Conservation (phyloP, 495 filamentous ascomycete species). For the Paragyromitra xinjiangensis region DNA sequence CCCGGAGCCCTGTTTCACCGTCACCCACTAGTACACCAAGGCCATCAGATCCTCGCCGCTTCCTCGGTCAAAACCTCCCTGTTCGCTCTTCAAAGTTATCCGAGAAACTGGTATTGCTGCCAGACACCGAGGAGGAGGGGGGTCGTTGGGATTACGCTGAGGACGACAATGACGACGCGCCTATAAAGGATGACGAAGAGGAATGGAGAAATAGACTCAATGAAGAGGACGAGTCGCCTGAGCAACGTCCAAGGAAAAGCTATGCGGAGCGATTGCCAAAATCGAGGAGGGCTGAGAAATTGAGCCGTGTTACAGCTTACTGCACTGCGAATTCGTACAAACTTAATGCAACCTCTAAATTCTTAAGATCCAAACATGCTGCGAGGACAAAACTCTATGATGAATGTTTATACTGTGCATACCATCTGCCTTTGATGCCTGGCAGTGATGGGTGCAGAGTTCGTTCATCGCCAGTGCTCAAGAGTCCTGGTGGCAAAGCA, state of each 20-base stretch:
- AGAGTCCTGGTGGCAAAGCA: constrained; percentile 90
- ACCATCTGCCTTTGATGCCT: constrained; percentile 87
- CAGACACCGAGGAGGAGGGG: constrained; percentile 76
- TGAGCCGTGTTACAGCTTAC: constrained; percentile 91
- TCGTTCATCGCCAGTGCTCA: constrained; percentile 86
- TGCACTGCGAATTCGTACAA: constrained; percentile 94
- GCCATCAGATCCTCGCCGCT: constrained; percentile 61
- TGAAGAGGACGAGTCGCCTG: constrained; percentile 55
- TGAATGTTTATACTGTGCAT: constrained; percentile 95
- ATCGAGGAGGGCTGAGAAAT: constrained; percentile 81
- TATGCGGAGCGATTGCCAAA: constrained; percentile 96
- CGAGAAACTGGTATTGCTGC: constrained; percentile 94
- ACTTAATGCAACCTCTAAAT: constrained; percentile 82
- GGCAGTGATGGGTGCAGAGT: constrained; percentile 86
- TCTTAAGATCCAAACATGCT: constrained; percentile 87
- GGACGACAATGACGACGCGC: constrained; percentile 67
- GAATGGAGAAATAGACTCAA: constrained; percentile 66
- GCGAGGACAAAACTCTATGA: constrained; percentile 98
- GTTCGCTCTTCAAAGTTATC: constrained; percentile 89
- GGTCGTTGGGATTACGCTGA: constrained; percentile 63
- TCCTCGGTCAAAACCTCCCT: constrained; percentile 78
- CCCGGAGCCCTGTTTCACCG: constrained; percentile 60
- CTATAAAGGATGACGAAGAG: constrained; percentile 82
- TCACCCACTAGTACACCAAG: constrained; percentile 58
- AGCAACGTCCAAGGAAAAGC: constrained; percentile 71